Conservation (phyloP, 176 grass and related monocot genomes). For the Paspalum vaginatum region DNA sequence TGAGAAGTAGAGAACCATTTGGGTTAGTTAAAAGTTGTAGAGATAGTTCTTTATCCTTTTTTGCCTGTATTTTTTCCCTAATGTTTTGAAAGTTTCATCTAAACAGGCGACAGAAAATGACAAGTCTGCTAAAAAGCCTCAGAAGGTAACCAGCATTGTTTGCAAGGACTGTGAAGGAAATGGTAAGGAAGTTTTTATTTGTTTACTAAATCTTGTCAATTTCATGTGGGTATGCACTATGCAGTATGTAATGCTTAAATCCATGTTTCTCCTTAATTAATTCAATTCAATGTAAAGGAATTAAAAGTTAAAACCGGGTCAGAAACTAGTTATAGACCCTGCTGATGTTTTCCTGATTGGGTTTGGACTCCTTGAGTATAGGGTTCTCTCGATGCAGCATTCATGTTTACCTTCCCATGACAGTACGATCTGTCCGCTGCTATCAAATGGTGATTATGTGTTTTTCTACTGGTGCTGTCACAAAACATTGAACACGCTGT, state of each 20-base stretch:
- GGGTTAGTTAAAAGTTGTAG: not conserved
- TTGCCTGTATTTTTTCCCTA: not conserved
- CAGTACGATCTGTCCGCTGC: not conserved
- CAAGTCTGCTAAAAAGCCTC: slow-evolving; percentile 42
- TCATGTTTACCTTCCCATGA: not conserved
- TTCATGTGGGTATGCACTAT: slow-evolving; percentile 1
- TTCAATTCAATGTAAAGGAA: not conserved
- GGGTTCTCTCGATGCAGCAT: not conserved
- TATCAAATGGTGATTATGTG: slow-evolving; percentile 4
- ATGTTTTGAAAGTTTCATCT: slow-evolving; percentile 30
- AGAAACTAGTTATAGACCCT: not conserved
- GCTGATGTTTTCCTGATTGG: not conserved
- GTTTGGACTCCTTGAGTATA: not conserved
- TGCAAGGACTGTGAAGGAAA: slow-evolving; percentile 68
- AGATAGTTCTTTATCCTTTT: not conserved
- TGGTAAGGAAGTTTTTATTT: slow-evolving; percentile 49
- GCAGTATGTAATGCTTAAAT: not conserved
- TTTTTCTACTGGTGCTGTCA: slow-evolving; percentile 14
- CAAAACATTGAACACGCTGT: not conserved
- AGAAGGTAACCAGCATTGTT: slow-evolving; percentile 56
- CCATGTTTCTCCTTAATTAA: not conserved
- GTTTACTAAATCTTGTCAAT: not conserved
- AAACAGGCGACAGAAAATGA: slow-evolving; percentile 62
- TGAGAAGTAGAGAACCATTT: not conserved
- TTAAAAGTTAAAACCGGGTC: slow-evolving; percentile 11